Base-by-base conservation (phyloP, 805 yeast genomes). In the Metahyphopichia silvanorum region DNA sequence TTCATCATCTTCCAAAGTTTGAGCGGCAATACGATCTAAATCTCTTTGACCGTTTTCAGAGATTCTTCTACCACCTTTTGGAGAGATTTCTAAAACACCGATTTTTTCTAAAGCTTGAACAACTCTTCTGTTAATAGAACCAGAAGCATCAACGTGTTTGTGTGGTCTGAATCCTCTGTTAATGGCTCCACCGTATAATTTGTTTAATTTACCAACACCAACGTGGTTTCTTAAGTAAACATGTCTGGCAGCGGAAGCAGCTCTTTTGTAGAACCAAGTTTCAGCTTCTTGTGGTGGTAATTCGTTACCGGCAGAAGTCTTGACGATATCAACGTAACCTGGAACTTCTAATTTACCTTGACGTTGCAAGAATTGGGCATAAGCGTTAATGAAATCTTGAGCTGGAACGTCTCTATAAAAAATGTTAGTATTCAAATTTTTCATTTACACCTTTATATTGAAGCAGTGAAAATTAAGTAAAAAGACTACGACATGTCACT, bases 231-330 rank as follows among this genome's bases (percentile, higher is more conserved):
- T 88, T 76, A 93, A 80, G 95, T 93, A 93, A 75, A 93, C 82
- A 89, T 93, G 98, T 81, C 98, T 93, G 66, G 98, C 98, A 71
- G 89, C 88, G 43, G 98, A 91, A 64, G 98, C 98, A 62, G 98
- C 95, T 76, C 98, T 86, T 86, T 86, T 86, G 96, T 91, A 91
- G 86, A 87, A 91, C 98, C 98, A 93, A 66, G 91, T 88, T 77
- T 88, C 98, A 60, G 98, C 75, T 70, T 93, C 98, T 78, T 91
- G 98, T 71, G 98, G 98, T 71, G 98, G 98, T 71, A 93, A 85
- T 71, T 93, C 98, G 69, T 91, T 89, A 77, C 96, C 95, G 55
- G 95, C 83, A 52, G 96, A 85, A 71, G 98, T 93, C 88, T 93
- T 93, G 77, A 93, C 98, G 60, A 91, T 74, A 79, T 93, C 98